phyloP scores from a whole-genome alignment of 768 basidiomycete species.

The Suillus luteus region DNA sequence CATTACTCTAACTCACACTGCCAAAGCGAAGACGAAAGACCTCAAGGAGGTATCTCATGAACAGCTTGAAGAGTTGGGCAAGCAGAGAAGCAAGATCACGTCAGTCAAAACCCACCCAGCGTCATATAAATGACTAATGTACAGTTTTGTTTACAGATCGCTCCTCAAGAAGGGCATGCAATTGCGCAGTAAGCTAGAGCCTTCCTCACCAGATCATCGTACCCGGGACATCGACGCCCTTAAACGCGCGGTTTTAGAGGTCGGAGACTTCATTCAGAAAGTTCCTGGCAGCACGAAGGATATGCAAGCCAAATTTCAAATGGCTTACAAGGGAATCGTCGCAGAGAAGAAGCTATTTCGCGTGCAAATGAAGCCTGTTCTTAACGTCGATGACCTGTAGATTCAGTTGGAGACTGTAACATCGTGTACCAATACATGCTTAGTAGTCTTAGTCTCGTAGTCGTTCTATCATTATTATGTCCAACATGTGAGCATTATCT shows the following conservation, averaged over 20 bases:
- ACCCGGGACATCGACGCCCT: constrained; percentile 26
- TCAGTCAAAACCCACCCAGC: constrained; percentile 23
- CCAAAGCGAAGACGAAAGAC: constrained; percentile 35
- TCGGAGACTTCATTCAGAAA: constrained; percentile 30
- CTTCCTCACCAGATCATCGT: constrained; percentile 32
- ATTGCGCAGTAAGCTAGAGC: constrained; percentile 35
- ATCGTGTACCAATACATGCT: not conserved
- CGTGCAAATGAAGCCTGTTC: constrained; percentile 12
- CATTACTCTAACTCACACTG: constrained; percentile 23
- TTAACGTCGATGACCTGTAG: constrained; percentile 27
- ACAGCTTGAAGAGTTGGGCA: constrained; percentile 36
- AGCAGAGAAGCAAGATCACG: constrained; percentile 34
- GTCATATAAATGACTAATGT: not conserved
- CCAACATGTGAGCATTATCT: not conserved
- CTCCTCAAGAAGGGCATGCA: constrained; percentile 27
- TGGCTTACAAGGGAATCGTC: constrained; percentile 39
- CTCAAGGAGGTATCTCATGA: constrained; percentile 32
- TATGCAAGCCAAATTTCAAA: constrained; percentile 25
- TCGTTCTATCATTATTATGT: not conserved
- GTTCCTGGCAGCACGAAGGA: constrained; percentile 27
- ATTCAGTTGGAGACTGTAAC: not conserved
- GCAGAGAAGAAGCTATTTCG: constrained; percentile 9
- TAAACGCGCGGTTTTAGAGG: constrained; percentile 28
- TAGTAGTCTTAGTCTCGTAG: not conserved
- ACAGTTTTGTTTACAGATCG: constrained; percentile 21